Evolutionary conservation across 2,329 filamentous ascomycete genomes (phyloP), one percentile per base, ranked within the genome.

Genomic region (Aspergillus costaricaensis): DNA sequence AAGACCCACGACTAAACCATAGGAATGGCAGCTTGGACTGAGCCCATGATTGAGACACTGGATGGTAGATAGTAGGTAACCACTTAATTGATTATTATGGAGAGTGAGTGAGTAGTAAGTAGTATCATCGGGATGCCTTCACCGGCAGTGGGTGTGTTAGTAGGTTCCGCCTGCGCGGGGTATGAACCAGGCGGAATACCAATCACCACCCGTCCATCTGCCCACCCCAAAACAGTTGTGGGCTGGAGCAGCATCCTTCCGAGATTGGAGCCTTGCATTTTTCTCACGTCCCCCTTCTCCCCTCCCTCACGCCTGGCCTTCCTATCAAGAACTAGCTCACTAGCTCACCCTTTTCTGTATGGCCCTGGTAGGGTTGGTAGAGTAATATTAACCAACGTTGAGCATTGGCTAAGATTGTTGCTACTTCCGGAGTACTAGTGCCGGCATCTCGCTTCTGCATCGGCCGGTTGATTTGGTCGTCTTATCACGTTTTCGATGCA

Each of bases 131-230:
- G 36, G 52, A 51, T 15, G 51, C 64, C 15, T 66, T 72, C 69
- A 70, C 70, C 67, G 68, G 71, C 57, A 61, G 50, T 58, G 58
- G 51, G 43, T 44, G 47, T 62, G 59, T 58, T 60, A 48, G 54
- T 65, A 62, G 62, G 64, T 68, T 70, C 68, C 67, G 64, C 65
- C 59, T 67, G 70, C 70, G 69, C 70, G 68, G 69, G 69, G 65
- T 68, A 67, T 64, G 59, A 64, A 64, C 58, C 51, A 62, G 59
- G 9, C 39, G 48, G 30, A 32, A 54, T 52, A 57, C 70, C 71
- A 74, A 73, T 73, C 67, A 71, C 6, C 44, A 48, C n/a, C 10
- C 21, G 10, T 17, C 36, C 50, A 53, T 58, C 59, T 61, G 62
- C 58, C 62, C 63, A 65, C 56, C 47, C 54, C 54, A 43, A 21